Evolutionary conservation across 345 rosid species (phyloP), one percentile per base, ranked within the genome.

Genomic region (Eucalyptus cladocalyx): DNA sequence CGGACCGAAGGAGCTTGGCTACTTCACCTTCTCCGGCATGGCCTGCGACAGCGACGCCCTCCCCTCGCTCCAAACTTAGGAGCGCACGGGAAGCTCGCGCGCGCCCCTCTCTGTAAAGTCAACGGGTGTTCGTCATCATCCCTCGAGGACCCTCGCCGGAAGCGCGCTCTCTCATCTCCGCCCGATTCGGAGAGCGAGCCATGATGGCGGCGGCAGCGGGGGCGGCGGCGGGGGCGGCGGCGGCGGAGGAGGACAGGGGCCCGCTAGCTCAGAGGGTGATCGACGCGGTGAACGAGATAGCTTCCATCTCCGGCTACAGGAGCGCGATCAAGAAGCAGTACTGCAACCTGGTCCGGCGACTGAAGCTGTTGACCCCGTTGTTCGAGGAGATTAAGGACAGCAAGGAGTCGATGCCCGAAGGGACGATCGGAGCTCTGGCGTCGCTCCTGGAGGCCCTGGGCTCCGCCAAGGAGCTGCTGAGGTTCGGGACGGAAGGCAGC

Each of bases 401-500:
- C 89, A 93, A 93, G 89, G 97, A 94, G 76, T 89, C 93, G 87
- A 92, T 97, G 86, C 90, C 92, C 58, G 93, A 92, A n/a, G 95
- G 92, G 85, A 92, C 95, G 58, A 30, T 91, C 51, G 76, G 45
- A 86, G 93, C 92, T 89, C 92, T 97, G 88, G 88, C 91, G 37
- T 91, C 92, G 40, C 89, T 97, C 89, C 92, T 94, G 89, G 94
- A 91, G 15, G 93, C 97, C 43, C 89, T 97, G 89, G 54, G 48
- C 86, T 94, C 93, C 3, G 95, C 97, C 5, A 95, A 92, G 90
- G 97, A 95, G 88, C 89, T 95, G 92, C 98, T 97, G 90, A 91
- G 92, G 91, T 95, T 95, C 87, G 98, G 98, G 83, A 89, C 97
- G 90, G 94, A 95, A 90, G 98, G 97, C 90, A 97, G 99, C 95